Percentiles rank a stretch among this genome's conserved stretches.
These are phyloP conservation scores for Coemansia sp. DNA, from an alignment of 192 early-diverging fungal species.

Conservation along the genomic window DNA sequence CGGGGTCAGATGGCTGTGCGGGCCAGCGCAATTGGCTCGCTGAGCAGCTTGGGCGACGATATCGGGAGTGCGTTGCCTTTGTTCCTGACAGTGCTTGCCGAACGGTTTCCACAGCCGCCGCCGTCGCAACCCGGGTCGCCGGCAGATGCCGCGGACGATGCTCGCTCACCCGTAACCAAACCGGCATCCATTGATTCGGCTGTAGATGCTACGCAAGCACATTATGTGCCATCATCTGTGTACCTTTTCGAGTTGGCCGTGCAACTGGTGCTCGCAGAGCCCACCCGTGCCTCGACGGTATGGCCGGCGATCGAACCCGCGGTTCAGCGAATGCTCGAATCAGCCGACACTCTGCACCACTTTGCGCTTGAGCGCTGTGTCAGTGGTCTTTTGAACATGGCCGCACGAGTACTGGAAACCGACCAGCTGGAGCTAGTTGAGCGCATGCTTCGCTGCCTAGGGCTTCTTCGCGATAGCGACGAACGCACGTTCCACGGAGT, in stretches of 20 bases:
- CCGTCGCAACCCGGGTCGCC: conserved; percentile 28
- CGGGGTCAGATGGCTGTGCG: conserved; percentile 25
- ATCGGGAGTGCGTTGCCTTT: conserved; percentile 9
- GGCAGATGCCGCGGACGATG: conserved; percentile 8
- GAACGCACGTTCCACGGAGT: conserved; percentile 50
- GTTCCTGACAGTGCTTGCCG: conserved; percentile 25
- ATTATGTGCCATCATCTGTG: conserved; percentile 35
- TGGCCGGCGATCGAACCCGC: conserved; percentile 68
- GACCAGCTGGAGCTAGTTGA: conserved; percentile 15
- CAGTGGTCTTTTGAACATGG: conserved; percentile 66
- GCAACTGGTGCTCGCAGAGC: conserved; percentile 10
- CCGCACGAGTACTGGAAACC: conserved; percentile 55
- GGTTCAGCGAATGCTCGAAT: conserved; percentile 67
- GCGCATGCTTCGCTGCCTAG: conserved; percentile 42
- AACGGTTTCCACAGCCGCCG: conserved; percentile 25
- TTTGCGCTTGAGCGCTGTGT: conserved; percentile 76
- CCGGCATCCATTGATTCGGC: not conserved
- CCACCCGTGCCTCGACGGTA: conserved; percentile 18
- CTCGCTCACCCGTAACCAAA: too few relatives aligned
- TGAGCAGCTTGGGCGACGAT: conserved; percentile 6
- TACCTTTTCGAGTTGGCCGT: conserved; percentile 46
- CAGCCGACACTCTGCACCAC: conserved; percentile 58
- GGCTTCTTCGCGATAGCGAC: conserved; percentile 53
- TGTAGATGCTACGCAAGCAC: not conserved
- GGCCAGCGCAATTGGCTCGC: conserved; percentile 15